Base-by-base conservation (phyloP, 2,329 filamentous ascomycete species). In the Penicillium sp. region DNA sequence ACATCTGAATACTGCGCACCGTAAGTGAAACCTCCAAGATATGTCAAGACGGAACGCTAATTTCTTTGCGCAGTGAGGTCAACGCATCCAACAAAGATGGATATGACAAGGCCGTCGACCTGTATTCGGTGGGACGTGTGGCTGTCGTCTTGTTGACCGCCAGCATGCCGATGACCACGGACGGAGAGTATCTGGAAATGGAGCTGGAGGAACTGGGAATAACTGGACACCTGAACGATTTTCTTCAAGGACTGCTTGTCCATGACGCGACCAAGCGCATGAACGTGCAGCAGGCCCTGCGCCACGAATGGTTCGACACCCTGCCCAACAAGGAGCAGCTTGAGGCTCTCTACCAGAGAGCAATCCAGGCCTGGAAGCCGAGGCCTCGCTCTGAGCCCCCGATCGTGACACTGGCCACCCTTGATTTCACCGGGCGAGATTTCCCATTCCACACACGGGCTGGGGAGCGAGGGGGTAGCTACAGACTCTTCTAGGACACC, bases 41-140 rank as follows among this genome's bases (percentile, higher is more conserved):
- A 6, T 20, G 6, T 9, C 20, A 9, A n/a, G 2, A 4, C 6
- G 6, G 14, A 4, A 10, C 31, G 3, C 14, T 26, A n/a, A 28
- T 31, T 41, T 6, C 2, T 22, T 23, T 6, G 4, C 2, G 9
- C 23, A 68, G 65, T 11, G 64, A 66, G 43, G 51, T 66, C 6
- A 42, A 54, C 16, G 24, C 48, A 40, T 24, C 46, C 9, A 50
- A 24, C 24, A 35, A 40, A 51, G 46, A 58, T 28, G 77, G 78
- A 2, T 83, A 83, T 59, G 79, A 77, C 23, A 75, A 76, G 57
- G 73, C 77, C 8, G 71, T 82, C 7, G 81, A 84, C 53, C 73
- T 84, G 61, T 84, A 80, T 80, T 79, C 80, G 0, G 57, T 84
- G n/a, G 81, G 80, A 5, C 74, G 72, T 38, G 69, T 83, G 2